These are phyloP conservation scores for Boletellus emodensis DNA, from an alignment of 768 basidiomycete genomes.

Conservation along the genomic window DNA sequence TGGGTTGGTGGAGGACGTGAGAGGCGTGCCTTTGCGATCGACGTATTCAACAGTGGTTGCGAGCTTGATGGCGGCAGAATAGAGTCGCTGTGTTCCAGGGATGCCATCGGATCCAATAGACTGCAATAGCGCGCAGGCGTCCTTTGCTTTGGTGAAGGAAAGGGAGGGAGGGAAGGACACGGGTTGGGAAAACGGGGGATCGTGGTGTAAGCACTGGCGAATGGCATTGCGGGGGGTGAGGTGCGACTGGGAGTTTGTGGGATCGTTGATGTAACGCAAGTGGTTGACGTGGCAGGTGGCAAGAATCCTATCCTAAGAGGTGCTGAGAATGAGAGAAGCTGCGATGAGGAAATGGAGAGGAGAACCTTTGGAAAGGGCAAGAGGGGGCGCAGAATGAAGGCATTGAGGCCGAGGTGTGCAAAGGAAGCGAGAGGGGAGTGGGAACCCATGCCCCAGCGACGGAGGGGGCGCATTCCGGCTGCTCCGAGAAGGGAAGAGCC, in stretches of 20 bases:
- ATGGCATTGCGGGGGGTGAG: constrained; percentile 72
- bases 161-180: constrained; percentile 26
- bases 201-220: constrained; percentile 40
- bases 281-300: constrained; percentile 67
- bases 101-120: constrained; percentile 32
- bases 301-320: constrained; percentile 67
- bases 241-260: constrained; percentile 71
- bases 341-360: not conserved
- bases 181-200: constrained; percentile 11
- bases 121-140: constrained; percentile 27
- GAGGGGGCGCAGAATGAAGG: constrained; percentile 72
- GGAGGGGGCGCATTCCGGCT: constrained; percentile 60
- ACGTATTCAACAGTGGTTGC: constrained; percentile 35
- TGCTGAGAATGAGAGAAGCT: not conserved
- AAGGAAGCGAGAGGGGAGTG: constrained; percentile 36
- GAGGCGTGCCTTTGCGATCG: constrained; percentile 42
- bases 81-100: constrained; percentile 36
- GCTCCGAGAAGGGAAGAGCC: constrained; percentile 56
- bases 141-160: constrained; percentile 32
- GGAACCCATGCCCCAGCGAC: constrained; percentile 79
- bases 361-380: constrained; percentile 64
- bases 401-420: constrained; percentile 56
- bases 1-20: not conserved
- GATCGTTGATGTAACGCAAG: constrained; percentile 60
- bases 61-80: constrained; percentile 36